Evolutionary conservation across 2,329 filamentous ascomycete genomes (phyloP).

Genomic region (Xylaria multiplex): DNA sequence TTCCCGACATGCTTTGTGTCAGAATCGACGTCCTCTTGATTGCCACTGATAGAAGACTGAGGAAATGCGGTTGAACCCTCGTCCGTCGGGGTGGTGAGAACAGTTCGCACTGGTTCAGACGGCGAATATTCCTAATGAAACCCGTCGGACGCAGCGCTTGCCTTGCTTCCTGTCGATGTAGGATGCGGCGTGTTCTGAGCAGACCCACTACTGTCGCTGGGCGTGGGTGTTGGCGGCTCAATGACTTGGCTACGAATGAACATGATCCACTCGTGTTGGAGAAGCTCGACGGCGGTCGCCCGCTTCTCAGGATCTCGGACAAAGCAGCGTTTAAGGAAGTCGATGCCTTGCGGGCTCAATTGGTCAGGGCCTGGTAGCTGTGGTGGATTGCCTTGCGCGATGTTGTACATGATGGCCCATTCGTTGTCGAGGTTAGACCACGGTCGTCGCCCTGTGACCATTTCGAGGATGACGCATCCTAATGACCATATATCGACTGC

Average conservation of each 20-base stretch:
- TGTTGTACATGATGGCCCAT: slow-evolving; percentile 99
- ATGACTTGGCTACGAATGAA: slow-evolving; percentile 72
- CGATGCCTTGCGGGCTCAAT: slow-evolving; percentile 82
- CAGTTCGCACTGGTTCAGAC: slow-evolving; percentile 37
- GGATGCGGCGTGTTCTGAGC: slow-evolving; percentile 52
- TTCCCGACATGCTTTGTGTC: slow-evolving; percentile 12
- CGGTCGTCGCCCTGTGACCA: slow-evolving; percentile 92
- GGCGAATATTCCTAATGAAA: slow-evolving; percentile 49
- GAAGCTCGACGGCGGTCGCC: slow-evolving; percentile 83
- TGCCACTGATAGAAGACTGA: neutral
- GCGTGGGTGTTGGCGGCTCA: slow-evolving; percentile 71
- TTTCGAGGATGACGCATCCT: slow-evolving; percentile 95
- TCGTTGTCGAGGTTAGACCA: slow-evolving; percentile 98
- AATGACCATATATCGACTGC: slow-evolving; percentile 96
- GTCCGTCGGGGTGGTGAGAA: slow-evolving; percentile 31
- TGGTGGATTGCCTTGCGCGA: slow-evolving; percentile 94
- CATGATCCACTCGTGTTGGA: slow-evolving; percentile 93
- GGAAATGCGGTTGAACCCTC: slow-evolving; percentile 25
- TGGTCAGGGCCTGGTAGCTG: slow-evolving; percentile 84
- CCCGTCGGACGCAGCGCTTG: slow-evolving; percentile 47
- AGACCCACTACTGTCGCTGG: slow-evolving; percentile 64
- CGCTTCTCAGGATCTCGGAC: slow-evolving; percentile 81
- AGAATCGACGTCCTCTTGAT: slow-evolving; percentile 14
- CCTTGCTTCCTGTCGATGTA: slow-evolving; percentile 45
- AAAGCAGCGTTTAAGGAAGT: slow-evolving; percentile 90